Evolutionary conservation across 345 rosid genomes (phyloP).

Genomic region (Gossypium herbaceum): DNA sequence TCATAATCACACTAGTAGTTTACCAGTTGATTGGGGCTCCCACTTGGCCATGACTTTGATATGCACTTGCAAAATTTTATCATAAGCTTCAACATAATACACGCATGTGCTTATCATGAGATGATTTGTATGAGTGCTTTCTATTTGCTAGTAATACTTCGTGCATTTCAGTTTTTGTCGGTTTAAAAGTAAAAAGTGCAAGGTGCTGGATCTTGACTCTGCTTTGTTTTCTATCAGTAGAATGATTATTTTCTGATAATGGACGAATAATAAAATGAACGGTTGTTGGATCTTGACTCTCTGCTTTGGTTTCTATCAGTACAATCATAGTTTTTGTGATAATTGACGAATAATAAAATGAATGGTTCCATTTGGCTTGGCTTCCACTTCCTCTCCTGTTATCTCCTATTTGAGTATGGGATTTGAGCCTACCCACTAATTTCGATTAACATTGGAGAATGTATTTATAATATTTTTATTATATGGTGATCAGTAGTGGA

Average conservation of each 20-base stretch:
- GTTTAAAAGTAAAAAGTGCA: not conserved
- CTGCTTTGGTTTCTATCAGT: not conserved
- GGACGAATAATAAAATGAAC: not conserved
- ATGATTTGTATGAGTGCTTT: not conserved
- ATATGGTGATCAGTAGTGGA: too few species aligned
- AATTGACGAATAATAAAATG: not conserved
- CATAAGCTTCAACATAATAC: not conserved
- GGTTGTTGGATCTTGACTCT: not conserved
- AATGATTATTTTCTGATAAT: not conserved
- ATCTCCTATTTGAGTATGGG: not conserved
- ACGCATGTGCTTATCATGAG: not conserved
- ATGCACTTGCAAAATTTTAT: slow-evolving; percentile 6
- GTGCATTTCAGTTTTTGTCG: not conserved
- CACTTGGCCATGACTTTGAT: slow-evolving; percentile 17
- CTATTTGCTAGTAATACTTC: not conserved
- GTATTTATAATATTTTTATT: too few species aligned
- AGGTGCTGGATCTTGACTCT: not conserved
- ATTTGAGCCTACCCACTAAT: not conserved
- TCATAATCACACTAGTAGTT: not conserved
- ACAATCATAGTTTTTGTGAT: not conserved
- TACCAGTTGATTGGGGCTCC: slow-evolving; percentile 10
- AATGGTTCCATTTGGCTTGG: not conserved
- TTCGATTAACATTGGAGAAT: not conserved
- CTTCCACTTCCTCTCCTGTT: slow-evolving; percentile 14
- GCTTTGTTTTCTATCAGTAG: not conserved